Evolutionary conservation across 225 moss, liverwort and hornwort genomes (phyloP).

Genomic region (Straminergon stramineum): DNA sequence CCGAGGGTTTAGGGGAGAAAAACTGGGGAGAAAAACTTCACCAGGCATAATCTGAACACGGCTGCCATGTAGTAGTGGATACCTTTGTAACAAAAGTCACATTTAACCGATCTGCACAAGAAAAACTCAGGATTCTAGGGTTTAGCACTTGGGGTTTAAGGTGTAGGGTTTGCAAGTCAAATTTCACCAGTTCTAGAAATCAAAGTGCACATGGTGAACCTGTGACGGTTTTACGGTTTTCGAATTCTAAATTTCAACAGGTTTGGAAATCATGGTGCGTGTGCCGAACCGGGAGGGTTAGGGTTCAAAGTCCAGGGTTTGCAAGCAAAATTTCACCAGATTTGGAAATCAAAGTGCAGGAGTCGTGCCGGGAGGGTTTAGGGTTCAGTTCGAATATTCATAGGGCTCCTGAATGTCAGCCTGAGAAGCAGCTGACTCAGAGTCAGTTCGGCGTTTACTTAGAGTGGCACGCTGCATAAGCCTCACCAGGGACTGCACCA

Average conservation of each 20-base stretch:
- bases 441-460: constrained; percentile 36
- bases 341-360: not conserved
- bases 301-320: not conserved
- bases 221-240: not conserved
- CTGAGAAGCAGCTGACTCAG: not conserved
- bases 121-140: not conserved
- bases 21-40: not conserved
- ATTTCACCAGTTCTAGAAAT: not conserved
- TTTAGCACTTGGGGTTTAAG: not conserved
- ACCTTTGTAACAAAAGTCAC: not conserved
- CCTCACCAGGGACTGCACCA: constrained; percentile 55
- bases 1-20: not conserved
- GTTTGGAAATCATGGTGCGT: not conserved
- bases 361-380: not conserved
- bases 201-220: not conserved
- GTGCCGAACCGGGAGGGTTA: not conserved
- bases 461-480: constrained; percentile 62
- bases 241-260: not conserved
- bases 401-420: constrained; percentile 6
- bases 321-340: not conserved
- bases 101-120: not conserved
- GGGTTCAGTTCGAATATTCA: not conserved
- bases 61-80: not conserved
- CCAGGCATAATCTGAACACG: not conserved
- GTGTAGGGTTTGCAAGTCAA: not conserved